Evolutionary conservation across 345 rosid genomes (phyloP), one percentile per base, ranked within the genome.

Genomic region (Arabidopsis suecica): DNA sequence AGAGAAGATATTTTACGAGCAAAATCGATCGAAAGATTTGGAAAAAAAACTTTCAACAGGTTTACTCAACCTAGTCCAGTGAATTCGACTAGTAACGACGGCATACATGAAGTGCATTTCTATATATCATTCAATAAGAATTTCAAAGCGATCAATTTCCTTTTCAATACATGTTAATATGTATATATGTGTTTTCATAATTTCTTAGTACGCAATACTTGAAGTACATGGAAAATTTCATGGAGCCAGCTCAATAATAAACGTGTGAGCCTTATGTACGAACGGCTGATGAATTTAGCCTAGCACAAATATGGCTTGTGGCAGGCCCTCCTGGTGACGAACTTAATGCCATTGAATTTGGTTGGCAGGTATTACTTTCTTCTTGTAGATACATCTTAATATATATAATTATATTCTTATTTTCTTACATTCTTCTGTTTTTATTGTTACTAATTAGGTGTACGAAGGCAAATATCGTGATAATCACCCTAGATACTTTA

Each of bases 191-290:
- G 73, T 33, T 51, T 51, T 51, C 0, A 12, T 12, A 14, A 6
- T 10, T 36, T 3, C 4, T 5, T 59, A 36, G 61, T 11, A 49
- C 32, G 25, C 45, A 8, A 3, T 18, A 13, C 0, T 12, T 6
- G 4, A 0, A 11, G 10, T 3, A 6, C 2, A 25, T 2, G 69
- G 70, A 49, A 66, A 1, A 2, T 66, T 66, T 49, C 16, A 50
- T 12, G 70, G 70, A 66, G 70, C 47, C 3, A 38, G 70, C 2
- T 23, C 47, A 11, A 2, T 1, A 4, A 66, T 49, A 49, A 66
- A 38, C 16, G n/a, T 50, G n/a, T 66, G 47, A 66, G 45, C 59
- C 59, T 36, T 7, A 20, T 53, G 47, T 66, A 36, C 30, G 34
- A 66, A 4, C 4, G 9, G 14, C 3, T 28, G 13, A 23, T 12